Base-by-base conservation (phyloP, 106 monocot genomes). In the Vanilla planifolia region DNA sequence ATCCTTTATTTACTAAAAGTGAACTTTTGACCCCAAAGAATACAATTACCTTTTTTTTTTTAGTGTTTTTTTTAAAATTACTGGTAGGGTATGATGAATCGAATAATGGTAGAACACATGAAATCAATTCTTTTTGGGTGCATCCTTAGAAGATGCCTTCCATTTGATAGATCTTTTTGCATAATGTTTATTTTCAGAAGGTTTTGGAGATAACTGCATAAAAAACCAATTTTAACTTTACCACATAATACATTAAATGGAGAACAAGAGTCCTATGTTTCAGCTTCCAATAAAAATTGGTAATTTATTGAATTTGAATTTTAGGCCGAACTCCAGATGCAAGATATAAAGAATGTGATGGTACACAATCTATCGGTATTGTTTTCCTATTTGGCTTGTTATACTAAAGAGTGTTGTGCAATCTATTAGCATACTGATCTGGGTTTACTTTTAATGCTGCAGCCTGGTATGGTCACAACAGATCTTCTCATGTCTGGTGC, bases 401-500 rank as follows among this genome's bases (percentile, higher is more conserved):
- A n/a, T 30, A 53, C 53, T 29, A 30, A 32, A 53, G 53, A 53
- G 30, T 9, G 13, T 40, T 40, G 39, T 6, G 10, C 61, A 89
- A 80, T 26, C 36, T 89, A 55, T 95, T 83, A 62, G 83, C 83
- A 71, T 62, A 65, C 21, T 33, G 33, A 41, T 28, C 17, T 61
- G 3, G 34, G 19, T 77, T 46, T 50, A 43, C 26, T 21, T 25
- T 5, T 27, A 14, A 30, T 23, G 45, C n/a, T 89, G 70, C 81
- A 96, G 96, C 96, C 96, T 69, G 96, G 96, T 50, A 96, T 96
- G 96, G 96, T 91, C 22, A 91, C 84, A 33, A 96, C 96, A 5
- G 96, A 96, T 88, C 87, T 96, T 74, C 95, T 96, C 46, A 96
- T 96, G 96, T 91, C 89, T 20, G 96, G 91, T 8, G 96, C 87